Conservation (phyloP, 257 asterid species). For the Salvia hispanica region DNA sequence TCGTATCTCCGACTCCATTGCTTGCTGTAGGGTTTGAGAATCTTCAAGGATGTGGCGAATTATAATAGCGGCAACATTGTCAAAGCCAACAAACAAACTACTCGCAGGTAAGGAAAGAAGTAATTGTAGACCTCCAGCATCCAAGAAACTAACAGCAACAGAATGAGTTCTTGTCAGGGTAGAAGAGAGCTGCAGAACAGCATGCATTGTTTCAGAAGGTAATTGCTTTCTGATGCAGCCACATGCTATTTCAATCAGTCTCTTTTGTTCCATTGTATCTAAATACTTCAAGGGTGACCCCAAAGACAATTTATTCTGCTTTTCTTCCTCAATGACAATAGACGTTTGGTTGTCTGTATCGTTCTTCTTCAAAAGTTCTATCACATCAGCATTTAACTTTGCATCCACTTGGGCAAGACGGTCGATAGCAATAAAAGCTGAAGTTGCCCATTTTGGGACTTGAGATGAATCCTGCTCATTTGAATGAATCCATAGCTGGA, state of each 20-base stretch:
- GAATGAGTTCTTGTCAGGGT: constrained; percentile 81
- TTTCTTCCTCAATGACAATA: constrained; percentile 67
- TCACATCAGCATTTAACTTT: constrained; percentile 56
- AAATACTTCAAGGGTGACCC: constrained; percentile 60
- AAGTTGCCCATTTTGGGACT: constrained; percentile 91
- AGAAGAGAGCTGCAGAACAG: constrained; percentile 89
- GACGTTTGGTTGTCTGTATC: constrained; percentile 53
- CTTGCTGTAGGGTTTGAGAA: constrained; percentile 93
- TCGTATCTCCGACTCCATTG: constrained; percentile 96
- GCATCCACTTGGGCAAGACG: constrained; percentile 90
- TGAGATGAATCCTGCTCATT: constrained; percentile 55
- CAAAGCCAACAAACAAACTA: constrained; percentile 91
- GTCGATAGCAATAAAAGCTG: constrained; percentile 86
- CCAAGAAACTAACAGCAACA: constrained; percentile 80
- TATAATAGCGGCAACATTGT: constrained; percentile 73
- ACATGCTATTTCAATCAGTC: constrained; percentile 74
- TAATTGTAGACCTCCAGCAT: constrained; percentile 74
- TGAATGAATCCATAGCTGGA: constrained; percentile 66
- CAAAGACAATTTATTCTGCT: constrained; percentile 52
- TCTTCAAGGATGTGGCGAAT: constrained; percentile 89
- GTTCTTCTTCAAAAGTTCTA: constrained; percentile 70
- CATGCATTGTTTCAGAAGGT: constrained; percentile 90
- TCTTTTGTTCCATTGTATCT: constrained; percentile 71
- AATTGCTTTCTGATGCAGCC: constrained; percentile 69
- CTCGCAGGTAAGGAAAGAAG: constrained; percentile 75